Percentiles rank a stretch among this genome's conserved stretches.
phyloP scores from a whole-genome alignment of 148 eudicot genomes.

The Nepenthes gracilis region DNA sequence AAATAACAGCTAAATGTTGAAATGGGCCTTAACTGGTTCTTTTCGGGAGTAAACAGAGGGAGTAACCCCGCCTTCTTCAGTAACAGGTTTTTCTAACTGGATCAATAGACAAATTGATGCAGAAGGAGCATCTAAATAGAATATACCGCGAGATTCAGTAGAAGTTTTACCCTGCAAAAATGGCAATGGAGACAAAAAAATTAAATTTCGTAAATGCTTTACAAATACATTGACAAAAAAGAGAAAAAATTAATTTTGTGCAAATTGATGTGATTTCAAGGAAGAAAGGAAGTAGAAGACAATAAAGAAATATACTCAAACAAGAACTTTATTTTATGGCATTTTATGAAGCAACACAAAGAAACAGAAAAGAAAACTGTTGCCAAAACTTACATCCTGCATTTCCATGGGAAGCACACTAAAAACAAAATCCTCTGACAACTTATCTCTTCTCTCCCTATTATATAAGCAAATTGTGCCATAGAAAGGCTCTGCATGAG shows the following conservation, averaged over 20 bases:
- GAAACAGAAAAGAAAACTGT: neutral
- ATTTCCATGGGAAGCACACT: conserved; percentile 49
- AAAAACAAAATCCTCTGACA: conserved; percentile 91
- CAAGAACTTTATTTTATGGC: neutral
- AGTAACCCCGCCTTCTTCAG: conserved; percentile 96
- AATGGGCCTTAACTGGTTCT: conserved; percentile 59
- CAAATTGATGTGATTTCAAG: neutral
- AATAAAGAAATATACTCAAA: neutral
- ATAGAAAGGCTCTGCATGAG: conserved; percentile 83
- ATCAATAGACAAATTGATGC: conserved; percentile 88
- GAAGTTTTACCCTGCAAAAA: conserved; percentile 53
- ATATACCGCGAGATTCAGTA: conserved; percentile 67
- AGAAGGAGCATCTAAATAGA: conserved; percentile 90
- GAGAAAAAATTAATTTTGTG: too few relatives aligned
- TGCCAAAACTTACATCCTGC: conserved; percentile 51
- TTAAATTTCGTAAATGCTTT: neutral
- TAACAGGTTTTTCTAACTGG: conserved; percentile 91
- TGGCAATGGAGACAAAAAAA: neutral
- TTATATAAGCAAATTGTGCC: conserved; percentile 96
- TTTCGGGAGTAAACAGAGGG: conserved; percentile 95
- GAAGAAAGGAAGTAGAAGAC: neutral
- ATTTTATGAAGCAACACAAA: neutral
- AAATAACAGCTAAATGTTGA: neutral
- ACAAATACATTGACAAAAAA: neutral
- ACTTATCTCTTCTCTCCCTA: conserved; percentile 91